A percentile compares a stretch with the other conserved stretches of the same genome.
Evolutionary conservation across 805 yeast species (phyloP).

Genomic region (Lipomyces starkeyi): DNA sequence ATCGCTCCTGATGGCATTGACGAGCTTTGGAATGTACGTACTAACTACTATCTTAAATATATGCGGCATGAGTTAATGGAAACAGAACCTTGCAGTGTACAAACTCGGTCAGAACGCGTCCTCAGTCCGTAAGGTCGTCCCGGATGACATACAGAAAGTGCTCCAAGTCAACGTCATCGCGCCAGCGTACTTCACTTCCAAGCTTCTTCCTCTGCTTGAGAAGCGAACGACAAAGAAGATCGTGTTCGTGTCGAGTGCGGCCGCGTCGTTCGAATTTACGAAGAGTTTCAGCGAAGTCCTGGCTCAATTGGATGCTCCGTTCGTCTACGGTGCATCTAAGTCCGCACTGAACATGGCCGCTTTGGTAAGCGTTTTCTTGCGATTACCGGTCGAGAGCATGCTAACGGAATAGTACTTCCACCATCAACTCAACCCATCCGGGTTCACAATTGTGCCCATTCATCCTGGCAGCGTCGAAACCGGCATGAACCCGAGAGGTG

Average conservation of each 20-base stretch:
- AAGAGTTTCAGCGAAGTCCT: not conserved
- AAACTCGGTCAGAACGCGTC: not conserved
- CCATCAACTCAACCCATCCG: not conserved
- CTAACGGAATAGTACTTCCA: not conserved
- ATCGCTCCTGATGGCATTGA: constrained; percentile 12
- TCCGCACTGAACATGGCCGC: not conserved
- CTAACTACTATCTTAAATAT: not conserved
- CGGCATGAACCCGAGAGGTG: not conserved
- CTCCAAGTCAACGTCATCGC: constrained; percentile 3
- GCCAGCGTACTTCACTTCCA: not conserved
- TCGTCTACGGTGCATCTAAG: not conserved
- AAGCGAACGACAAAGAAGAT: constrained; percentile 8
- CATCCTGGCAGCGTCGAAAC: constrained; percentile 7
- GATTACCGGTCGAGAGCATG: not conserved
- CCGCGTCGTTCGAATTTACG: not conserved
- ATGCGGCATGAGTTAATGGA: not conserved
- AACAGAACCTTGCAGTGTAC: not conserved
- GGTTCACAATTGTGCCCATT: not conserved
- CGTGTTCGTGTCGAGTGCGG: constrained; percentile 4
- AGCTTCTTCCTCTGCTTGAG: constrained; percentile 9
- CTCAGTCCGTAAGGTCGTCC: not conserved
- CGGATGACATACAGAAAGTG: not conserved
- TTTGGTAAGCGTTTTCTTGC: not conserved
- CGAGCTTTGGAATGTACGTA: constrained; percentile 5
- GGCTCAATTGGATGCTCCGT: not conserved